phyloP scores from a whole-genome alignment of 495 filamentous ascomycete species.

The Daldinia bambusicola region DNA sequence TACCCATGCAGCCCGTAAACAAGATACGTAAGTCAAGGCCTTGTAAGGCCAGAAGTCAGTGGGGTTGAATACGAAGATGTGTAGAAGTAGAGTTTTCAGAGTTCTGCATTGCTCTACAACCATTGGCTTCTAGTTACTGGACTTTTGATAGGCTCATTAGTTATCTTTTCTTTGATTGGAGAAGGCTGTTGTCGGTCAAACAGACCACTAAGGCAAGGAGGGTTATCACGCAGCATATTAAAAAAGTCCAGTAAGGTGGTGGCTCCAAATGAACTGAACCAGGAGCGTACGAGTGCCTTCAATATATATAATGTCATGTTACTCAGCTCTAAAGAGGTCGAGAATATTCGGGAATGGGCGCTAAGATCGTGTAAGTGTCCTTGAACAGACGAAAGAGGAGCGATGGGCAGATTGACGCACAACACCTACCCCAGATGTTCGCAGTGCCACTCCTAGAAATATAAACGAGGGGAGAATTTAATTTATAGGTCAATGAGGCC shows the following conservation, averaged over 20 bases:
- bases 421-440: conserved; percentile 30
- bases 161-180: conserved; percentile 33
- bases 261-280: conserved; percentile 19
- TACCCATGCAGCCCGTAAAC: conserved; percentile 7
- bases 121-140: conserved; percentile 22
- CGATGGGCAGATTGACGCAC: conserved; percentile 39
- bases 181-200: conserved; percentile 30
- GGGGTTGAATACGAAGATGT: conserved; percentile 1
- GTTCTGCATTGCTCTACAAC: conserved; percentile 5
- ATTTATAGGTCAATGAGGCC: conserved; percentile 43
- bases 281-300: conserved; percentile 14
- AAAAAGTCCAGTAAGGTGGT: conserved; percentile 35
- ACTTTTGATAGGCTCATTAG: conserved; percentile 32
- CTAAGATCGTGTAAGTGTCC: conserved; percentile 25
- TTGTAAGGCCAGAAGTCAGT: conserved; percentile 10
- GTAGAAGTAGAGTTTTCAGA: conserved; percentile 18
- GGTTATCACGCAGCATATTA: conserved; percentile 39
- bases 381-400: conserved; percentile 28
- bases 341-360: conserved; percentile 34
- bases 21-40: conserved; percentile 6
- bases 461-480: conserved; percentile 43
- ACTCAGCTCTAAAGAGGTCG: conserved; percentile 30
- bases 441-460: conserved; percentile 27
- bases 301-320: conserved; percentile 29
- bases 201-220: conserved; percentile 17